Conservation (phyloP, 1,284 basidiomycete genomes). For the Erythrobasidium hasegawianum region DNA sequence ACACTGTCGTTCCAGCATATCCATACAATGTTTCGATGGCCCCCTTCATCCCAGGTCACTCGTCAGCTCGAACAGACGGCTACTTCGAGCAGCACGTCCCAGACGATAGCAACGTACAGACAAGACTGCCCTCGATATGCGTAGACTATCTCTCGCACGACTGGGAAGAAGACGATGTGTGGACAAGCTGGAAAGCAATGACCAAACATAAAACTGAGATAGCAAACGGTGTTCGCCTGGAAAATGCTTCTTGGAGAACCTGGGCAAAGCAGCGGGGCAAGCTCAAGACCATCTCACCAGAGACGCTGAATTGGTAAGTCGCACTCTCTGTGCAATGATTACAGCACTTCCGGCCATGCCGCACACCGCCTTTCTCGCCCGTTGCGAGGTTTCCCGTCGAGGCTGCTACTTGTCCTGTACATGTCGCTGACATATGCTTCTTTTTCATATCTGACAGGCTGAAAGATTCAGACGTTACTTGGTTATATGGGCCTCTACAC, state of each 20-base stretch:
- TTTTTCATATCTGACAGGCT: no score
- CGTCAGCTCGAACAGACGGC: background rate
- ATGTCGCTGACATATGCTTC: no score
- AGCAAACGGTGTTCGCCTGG: conserved; percentile 86
- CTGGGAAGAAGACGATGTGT: conserved; percentile 97
- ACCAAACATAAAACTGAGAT: conserved; percentile 98
- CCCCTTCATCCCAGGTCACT: conserved; percentile 36
- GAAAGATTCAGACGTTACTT: conserved; percentile 98
- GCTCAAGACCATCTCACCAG: conserved; percentile 88
- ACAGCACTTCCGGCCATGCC: background rate
- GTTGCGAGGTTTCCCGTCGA: no score
- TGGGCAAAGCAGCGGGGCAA: conserved; percentile 99
- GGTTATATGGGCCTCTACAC: conserved; percentile 96
- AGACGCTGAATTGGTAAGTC: conserved; percentile 93
- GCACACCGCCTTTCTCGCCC: background rate
- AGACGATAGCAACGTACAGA: conserved; percentile 55
- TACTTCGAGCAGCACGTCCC: conserved; percentile 31
- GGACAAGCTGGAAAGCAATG: conserved; percentile 97
- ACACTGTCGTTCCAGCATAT: conserved; percentile 45
- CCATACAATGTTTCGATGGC: conserved; percentile 48
- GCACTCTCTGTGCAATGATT: background rate
- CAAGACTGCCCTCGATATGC: conserved; percentile 58
- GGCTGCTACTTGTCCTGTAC: no score
- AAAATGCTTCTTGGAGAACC: conserved; percentile 97
- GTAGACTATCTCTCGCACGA: conserved; percentile 76